Base-by-base conservation (phyloP, 352 stramenopile genomes). In the Discostella stelligera region DNA sequence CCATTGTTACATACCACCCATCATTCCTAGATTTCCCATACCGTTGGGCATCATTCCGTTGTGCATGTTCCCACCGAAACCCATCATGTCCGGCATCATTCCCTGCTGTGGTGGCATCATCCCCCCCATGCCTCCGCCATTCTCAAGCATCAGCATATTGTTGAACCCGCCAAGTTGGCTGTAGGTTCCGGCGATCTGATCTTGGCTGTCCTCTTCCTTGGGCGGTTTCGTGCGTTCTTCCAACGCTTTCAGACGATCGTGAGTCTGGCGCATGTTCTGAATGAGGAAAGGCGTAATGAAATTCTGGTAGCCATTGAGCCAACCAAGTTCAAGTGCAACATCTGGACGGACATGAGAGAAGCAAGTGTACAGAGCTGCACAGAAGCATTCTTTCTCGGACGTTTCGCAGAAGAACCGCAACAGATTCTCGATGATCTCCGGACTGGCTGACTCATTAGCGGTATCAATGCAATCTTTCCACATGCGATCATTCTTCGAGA, bases 381-480 rank as follows among this genome's bases (percentile, higher is more conserved):
- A 97, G 86, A 99, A 99, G 90, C 95, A 99, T 89, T 99, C 97
- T 86, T 98, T 98, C 91, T 99, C 97, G 66, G 97, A 95, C 30
- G 98, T 96, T 67, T 97, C 96, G 48, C 98, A 97, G 84, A 99
- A 99, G 93, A 98, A 99, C 49, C 96, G 94, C 49, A 99, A 87
- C 54, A 99, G 94, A 63, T 98, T 95, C 80, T 99, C 97, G 21
- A 97, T 97, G 21, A 99, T 94, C 39, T 98, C 96, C 41, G 90
- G 82, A 77, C 98, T 96, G 44, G 94, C 91, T 61, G 96, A 99
- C 82, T 98, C 95, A 41, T 96, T 96, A 25, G 96, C 97, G 66
- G 97, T 99, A 79, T 99, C 97, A 76, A 99, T 99, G 82, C 96
- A 98, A 74, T 99, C 97, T 91, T 99, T 99, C 95, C 98, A 99